Evolutionary conservation across 257 asterid species (phyloP), one percentile per base, ranked within the genome.

Genomic region (Solanum ahanhuiri): DNA sequence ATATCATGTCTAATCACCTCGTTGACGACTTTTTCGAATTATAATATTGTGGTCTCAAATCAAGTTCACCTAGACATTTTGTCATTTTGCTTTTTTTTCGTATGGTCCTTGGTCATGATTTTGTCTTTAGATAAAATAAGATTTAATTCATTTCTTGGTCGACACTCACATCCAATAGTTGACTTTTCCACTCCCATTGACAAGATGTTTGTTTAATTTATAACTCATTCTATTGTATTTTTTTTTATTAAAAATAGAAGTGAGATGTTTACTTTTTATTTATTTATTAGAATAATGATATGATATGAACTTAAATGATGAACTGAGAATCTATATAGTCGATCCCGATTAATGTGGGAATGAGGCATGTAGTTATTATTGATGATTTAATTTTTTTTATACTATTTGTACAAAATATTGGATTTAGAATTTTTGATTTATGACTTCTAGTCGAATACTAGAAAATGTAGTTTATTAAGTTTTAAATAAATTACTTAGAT

Each of bases 281-380:
- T 63, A n/a, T n/a, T 66, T 66, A 66, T 28, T 66, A 25, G 1
- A 0, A 0, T 11, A 2, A 23, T 23, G 0, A 64, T 64, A 64
- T n/a, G 2, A 11, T 64, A 64, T 0, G 17, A 23, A 0, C 1
- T 64, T 64, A 23, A n/a, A 64, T 64, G 6, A 64, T 5, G 7
- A 64, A 64, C 0, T 64, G 11, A 64, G 23, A 25, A 64, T 64
- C 0, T 58, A 20, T 23, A 64, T 64, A 23, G 8, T 58, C 6
- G 11, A 58, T 20, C 12, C 1, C 6, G 3, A 22, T 22, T 20
- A 1, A 8, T 28, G 67, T 22, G 67, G 12, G 0, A 58, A 0
- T 8, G 28, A 58, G 67, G 12, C 28, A 58, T 31, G 33, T 30
- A 20, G n/a, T 30, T 30, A 2, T 57, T 57, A 3, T 58, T 58